Conservation (phyloP, 2,329 filamentous ascomycete species). For the Fusarium sp. region DNA sequence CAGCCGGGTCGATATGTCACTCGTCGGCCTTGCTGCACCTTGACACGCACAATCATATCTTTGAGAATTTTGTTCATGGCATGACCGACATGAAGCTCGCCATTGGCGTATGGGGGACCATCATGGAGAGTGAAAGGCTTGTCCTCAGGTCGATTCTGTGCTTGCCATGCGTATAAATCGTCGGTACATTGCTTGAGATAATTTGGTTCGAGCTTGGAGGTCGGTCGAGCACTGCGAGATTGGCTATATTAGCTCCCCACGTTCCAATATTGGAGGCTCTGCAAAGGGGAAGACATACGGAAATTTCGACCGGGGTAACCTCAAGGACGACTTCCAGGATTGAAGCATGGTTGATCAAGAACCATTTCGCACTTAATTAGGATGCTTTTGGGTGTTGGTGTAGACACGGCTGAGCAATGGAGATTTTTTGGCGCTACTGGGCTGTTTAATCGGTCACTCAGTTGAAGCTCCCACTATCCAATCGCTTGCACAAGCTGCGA, state of each 20-base stretch:
- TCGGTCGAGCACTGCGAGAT: slow-evolving; percentile 59
- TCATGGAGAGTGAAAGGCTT: slow-evolving; percentile 86
- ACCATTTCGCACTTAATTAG: slow-evolving; percentile 42
- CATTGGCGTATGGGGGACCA: slow-evolving; percentile 97
- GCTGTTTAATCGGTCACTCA: slow-evolving; percentile 5
- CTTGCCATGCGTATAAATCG: slow-evolving; percentile 91
- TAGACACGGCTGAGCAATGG: slow-evolving; percentile 29
- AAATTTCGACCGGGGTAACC: slow-evolving; percentile 78
- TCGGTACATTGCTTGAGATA: slow-evolving; percentile 84
- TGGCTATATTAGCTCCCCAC: slow-evolving; percentile 29
- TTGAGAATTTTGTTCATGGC: slow-evolving; percentile 97
- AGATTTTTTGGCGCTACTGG: slow-evolving; percentile 36
- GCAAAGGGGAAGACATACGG: slow-evolving; percentile 59
- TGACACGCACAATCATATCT: slow-evolving; percentile 86
- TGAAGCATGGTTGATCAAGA: slow-evolving; percentile 54
- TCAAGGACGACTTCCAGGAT: slow-evolving; percentile 78
- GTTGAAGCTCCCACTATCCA: slow-evolving; percentile 10
- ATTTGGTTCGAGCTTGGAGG: slow-evolving; percentile 57
- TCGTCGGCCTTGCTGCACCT: slow-evolving; percentile 75
- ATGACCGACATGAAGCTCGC: slow-evolving; percentile 89
- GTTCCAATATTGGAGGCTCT: neutral
- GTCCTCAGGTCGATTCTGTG: slow-evolving; percentile 61
- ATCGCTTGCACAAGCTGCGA: slow-evolving; percentile 36
- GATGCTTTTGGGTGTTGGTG: slow-evolving; percentile 1
- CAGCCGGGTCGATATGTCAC: slow-evolving; percentile 90